phyloP scores from a whole-genome alignment of 2,329 filamentous ascomycete species.

The Emergomyces africanus region DNA sequence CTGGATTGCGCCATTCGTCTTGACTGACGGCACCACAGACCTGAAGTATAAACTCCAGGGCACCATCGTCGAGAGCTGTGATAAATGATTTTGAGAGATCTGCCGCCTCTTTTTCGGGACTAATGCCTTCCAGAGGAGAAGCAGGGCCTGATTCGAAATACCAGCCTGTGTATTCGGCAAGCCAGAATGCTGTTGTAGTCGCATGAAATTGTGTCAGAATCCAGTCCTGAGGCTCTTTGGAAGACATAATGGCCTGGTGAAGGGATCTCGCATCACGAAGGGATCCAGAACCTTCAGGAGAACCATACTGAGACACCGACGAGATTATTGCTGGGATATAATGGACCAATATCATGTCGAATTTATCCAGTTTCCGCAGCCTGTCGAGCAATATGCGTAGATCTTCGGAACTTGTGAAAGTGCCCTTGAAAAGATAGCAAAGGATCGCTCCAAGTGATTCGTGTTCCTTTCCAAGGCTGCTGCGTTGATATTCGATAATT shows the following conservation, averaged over 20 bases:
- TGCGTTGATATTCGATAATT: constrained; percentile 65
- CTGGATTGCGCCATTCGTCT: constrained; percentile 77
- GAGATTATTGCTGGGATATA: constrained; percentile 67
- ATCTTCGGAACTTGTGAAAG: constrained; percentile 56
- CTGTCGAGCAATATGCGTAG: constrained; percentile 58
- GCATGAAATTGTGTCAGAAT: constrained; percentile 63
- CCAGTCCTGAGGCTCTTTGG: constrained; percentile 58
- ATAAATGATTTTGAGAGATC: constrained; percentile 61
- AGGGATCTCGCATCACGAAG: constrained; percentile 58
- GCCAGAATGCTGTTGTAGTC: constrained; percentile 71
- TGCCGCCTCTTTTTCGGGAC: constrained; percentile 54
- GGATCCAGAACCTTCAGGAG: constrained; percentile 56
- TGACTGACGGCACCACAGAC: constrained; percentile 70
- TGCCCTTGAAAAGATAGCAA: constrained; percentile 62
- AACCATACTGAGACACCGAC: constrained; percentile 66
- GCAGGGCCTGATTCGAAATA: constrained; percentile 61
- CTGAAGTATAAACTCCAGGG: constrained; percentile 81
- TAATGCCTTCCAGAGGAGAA: constrained; percentile 46
- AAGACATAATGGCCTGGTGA: constrained; percentile 53
- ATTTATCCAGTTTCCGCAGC: constrained; percentile 59
- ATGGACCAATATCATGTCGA: constrained; percentile 65
- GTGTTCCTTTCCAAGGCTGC: constrained; percentile 76
- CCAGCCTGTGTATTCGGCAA: constrained; percentile 84
- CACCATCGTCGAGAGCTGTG: constrained; percentile 71
- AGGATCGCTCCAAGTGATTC: constrained; percentile 75